phyloP scores from a whole-genome alignment of 805 yeast genomes.

The Naumovozyma baii region DNA sequence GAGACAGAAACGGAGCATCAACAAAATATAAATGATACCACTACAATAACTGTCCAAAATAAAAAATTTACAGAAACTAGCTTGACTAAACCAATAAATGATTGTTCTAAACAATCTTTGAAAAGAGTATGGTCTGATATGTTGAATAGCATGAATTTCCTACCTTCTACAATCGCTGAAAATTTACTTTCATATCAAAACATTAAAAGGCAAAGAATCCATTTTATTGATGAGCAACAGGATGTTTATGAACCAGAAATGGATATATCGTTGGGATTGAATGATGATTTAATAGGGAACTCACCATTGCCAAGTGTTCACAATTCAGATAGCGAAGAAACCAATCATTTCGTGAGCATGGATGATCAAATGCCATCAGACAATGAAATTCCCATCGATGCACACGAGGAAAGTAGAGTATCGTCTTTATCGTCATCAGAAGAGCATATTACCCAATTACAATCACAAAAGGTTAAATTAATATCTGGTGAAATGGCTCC shows the following conservation, averaged over 20 bases:
- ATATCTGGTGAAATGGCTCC: constrained; percentile 18
- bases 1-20: constrained; percentile 7
- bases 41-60: constrained; percentile 1
- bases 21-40: constrained; percentile 17
- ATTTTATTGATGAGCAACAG: constrained; percentile 2
- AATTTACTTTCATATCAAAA: constrained; percentile 12
- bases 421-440: neutral
- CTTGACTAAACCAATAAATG: neutral
- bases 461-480: constrained; percentile 6
- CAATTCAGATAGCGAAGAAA: constrained; percentile 5
- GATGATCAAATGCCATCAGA: constrained; percentile 9
- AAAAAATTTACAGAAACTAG: neutral
- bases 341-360: constrained; percentile 10
- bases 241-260: constrained; percentile 12
- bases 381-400: constrained; percentile 1
- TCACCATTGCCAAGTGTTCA: constrained; percentile 1
- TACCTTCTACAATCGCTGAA: constrained; percentile 14
- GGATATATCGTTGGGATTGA: constrained; percentile 20
- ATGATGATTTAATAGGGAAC: constrained; percentile 9
- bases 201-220: constrained; percentile 15
- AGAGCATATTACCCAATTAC: neutral
- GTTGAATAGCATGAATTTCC: constrained; percentile 8
- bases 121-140: constrained; percentile 21
- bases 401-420: neutral
- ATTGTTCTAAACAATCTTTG: constrained; percentile 1